Percentiles rank a stretch among this genome's conserved stretches.
Conservation (phyloP, 345 rosid genomes). For the Angophora floribunda region DNA sequence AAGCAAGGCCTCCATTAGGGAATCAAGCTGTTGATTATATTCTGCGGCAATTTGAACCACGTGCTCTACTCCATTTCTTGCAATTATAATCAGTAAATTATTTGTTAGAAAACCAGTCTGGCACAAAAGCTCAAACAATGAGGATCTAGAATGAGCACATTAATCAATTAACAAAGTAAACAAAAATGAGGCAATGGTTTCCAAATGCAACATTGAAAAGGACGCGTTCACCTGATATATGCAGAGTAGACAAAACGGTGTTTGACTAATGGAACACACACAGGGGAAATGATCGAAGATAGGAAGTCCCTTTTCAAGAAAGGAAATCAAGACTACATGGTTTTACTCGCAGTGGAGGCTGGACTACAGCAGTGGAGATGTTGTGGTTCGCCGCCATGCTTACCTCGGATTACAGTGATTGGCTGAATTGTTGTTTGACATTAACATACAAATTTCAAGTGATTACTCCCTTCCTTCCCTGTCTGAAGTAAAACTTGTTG, state of each 20-base stretch:
- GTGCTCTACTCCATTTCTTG: not conserved
- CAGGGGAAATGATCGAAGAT: not conserved
- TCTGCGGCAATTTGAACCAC: not conserved
- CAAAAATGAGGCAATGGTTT: not conserved
- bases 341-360: not conserved
- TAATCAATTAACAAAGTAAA: not conserved
- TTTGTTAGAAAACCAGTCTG: too few species aligned
- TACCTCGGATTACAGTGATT: not conserved
- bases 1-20: accelerated
- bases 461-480: not conserved
- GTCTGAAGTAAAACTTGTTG: not conserved
- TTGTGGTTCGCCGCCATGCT: accelerated
- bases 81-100: too few species aligned
- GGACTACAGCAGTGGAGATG: not conserved
- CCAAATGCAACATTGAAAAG: not conserved
- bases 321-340: not conserved
- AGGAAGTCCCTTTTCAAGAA: not conserved
- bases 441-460: not conserved
- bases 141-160: too few species aligned
- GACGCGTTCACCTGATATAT: accelerated
- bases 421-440: not conserved
- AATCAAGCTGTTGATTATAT: not conserved
- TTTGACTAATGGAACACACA: not conserved
- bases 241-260: not conserved
- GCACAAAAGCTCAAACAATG: not conserved